A percentile compares a stretch with the other conserved stretches of the same genome.
These are phyloP conservation scores for Wickerhamomyces hampshirensis DNA, from an alignment of 805 yeast species.

Conservation along the genomic window DNA sequence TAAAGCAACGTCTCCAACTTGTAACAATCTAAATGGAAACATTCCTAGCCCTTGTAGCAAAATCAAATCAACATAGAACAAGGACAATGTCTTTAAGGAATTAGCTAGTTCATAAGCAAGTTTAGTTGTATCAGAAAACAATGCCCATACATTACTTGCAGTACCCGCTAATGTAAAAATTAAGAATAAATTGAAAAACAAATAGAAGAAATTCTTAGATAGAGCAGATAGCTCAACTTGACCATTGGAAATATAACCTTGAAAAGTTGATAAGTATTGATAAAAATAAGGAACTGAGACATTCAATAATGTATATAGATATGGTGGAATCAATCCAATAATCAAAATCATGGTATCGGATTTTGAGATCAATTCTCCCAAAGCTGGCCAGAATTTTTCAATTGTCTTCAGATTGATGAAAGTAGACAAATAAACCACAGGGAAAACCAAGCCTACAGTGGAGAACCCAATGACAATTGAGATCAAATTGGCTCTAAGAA, in stretches of 20 bases:
- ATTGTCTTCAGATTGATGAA: slow-evolving; percentile 76
- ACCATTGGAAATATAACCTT: slow-evolving; percentile 87
- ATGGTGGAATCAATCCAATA: slow-evolving; percentile 88
- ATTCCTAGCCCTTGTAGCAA: slow-evolving; percentile 81
- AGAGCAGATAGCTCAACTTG: slow-evolving; percentile 92
- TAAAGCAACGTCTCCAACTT: slow-evolving; percentile 71
- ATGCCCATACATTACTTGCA: slow-evolving; percentile 73
- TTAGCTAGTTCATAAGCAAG: slow-evolving; percentile 84
- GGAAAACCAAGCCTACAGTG: slow-evolving; percentile 72
- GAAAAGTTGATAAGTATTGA: slow-evolving; percentile 72
- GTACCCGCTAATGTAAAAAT: slow-evolving; percentile 95
- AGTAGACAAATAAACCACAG: slow-evolving; percentile 81
- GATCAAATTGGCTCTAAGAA: slow-evolving; percentile 43
- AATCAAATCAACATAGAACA: slow-evolving; percentile 86
- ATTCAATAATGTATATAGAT: slow-evolving; percentile 82
- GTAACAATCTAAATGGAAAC: slow-evolving; percentile 78
- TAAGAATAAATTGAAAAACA: slow-evolving; percentile 87
- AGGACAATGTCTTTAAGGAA: slow-evolving; percentile 70
- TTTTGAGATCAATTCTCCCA: slow-evolving; percentile 61
- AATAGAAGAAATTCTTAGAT: slow-evolving; percentile 89
- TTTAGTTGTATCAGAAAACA: slow-evolving; percentile 82
- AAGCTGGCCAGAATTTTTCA: slow-evolving; percentile 74
- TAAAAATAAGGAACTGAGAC: slow-evolving; percentile 80
- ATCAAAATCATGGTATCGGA: slow-evolving; percentile 70
- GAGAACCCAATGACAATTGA: slow-evolving; percentile 39